Evolutionary conservation across 495 filamentous ascomycete genomes (phyloP).

Genomic region (Amniculicola lignicola): DNA sequence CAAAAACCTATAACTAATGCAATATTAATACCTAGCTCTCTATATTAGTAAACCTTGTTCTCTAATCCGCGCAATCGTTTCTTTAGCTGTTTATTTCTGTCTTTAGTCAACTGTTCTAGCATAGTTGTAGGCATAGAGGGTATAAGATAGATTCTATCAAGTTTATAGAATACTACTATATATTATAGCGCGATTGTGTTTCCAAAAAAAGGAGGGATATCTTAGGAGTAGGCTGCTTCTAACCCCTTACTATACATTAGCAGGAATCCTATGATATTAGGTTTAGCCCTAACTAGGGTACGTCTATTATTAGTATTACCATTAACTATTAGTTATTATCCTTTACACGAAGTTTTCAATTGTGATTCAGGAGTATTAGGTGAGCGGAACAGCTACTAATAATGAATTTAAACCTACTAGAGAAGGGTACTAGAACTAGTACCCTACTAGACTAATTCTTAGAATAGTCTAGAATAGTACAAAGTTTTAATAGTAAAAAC

Average conservation of each 20-base stretch:
- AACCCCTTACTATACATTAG: not conserved
- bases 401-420: not conserved
- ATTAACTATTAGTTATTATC: no score
- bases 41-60: not conserved
- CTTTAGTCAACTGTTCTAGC: not conserved
- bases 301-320: not conserved
- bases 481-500: no score
- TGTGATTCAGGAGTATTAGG: not conserved
- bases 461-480: not conserved
- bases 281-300: no score
- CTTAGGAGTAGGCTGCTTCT: not conserved
- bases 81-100: not conserved
- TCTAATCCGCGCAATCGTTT: not conserved
- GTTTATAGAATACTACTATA: not conserved
- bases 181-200: not conserved
- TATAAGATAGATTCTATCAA: not conserved
- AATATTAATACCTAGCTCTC: not conserved
- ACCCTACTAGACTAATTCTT: not conserved
- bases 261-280: no score
- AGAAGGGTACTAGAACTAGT: not conserved
- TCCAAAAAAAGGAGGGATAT: not conserved
- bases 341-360: not conserved
- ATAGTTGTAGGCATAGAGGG: not conserved
- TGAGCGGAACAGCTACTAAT: not conserved
- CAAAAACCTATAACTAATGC: not conserved